Conservation (phyloP, 2,329 filamentous ascomycete genomes). For the Thielaviopsis musarum region DNA sequence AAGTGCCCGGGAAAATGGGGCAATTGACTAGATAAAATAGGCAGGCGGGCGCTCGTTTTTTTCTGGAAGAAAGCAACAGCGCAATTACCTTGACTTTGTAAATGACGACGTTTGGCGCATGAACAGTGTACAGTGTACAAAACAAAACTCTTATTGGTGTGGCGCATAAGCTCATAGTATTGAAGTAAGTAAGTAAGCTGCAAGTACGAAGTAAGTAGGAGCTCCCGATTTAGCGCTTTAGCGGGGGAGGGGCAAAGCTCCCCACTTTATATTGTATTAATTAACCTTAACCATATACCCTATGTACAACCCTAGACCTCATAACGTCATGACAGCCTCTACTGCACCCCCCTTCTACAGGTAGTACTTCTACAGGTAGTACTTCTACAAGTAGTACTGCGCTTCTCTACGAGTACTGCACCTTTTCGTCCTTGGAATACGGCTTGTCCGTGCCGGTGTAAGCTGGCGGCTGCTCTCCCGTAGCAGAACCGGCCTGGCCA, state of each 20-base stretch:
- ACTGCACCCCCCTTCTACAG: too few relatives aligned
- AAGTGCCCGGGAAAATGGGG: too few relatives aligned
- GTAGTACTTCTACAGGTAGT: too few relatives aligned
- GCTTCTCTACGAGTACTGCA: background rate
- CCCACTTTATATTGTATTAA: background rate
- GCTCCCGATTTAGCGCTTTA: background rate
- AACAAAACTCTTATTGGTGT: too few relatives aligned
- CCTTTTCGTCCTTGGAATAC: constrained; percentile 1
- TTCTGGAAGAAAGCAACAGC: too few relatives aligned
- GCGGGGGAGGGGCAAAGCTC: background rate
- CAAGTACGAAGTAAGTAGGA: background rate
- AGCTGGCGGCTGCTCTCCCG: background rate
- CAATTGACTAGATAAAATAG: too few relatives aligned
- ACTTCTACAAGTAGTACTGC: too few relatives aligned
- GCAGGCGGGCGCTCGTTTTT: too few relatives aligned
- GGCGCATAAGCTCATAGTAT: background rate
- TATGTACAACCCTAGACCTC: background rate
- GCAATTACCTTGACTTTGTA: too few relatives aligned
- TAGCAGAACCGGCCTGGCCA: background rate
- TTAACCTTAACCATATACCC: background rate
- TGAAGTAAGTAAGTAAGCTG: background rate
- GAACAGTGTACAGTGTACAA: background rate
- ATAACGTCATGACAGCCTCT: too few relatives aligned
- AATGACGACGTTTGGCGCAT: background rate
- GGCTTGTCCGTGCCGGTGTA: background rate